Evolutionary conservation across 305 asterid genomes (phyloP), one percentile per base, ranked within the genome.

Genomic region (Nicotiana rustica): DNA sequence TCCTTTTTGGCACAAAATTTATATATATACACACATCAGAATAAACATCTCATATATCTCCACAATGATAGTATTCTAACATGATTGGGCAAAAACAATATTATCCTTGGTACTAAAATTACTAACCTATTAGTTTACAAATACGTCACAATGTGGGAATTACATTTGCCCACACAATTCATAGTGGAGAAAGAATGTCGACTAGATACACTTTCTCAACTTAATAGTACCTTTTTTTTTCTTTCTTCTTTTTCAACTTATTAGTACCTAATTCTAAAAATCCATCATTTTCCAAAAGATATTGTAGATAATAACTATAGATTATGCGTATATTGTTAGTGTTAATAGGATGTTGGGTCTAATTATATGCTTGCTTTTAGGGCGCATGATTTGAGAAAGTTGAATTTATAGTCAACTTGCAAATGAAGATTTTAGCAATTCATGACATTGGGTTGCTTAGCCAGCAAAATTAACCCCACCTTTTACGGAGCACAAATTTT

Each of bases 401-500:
- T 64, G 29, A 25, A 25, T 25, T 25, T 25, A 25, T 25, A 25
- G 29, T 41, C 82, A 79, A 60, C 71, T 79, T 62, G 75, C 64
- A 29, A 62, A 4, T 19, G 41, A 78, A 61, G 75, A 62, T 78
- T 36, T 33, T 38, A 33, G 38, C 4, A 79, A 79, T 36, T 49
- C 64, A 61, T 62, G 59, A 62, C 41, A 36, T 60, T 79, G 33
- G 61, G 41, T 79, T 79, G 61, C 82, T 36, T 62, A 3, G 19
- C 70, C 82, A 79, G 17, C 29, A 79, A 62, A 79, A 41, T 79
- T 47, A 41, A 15, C 61, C 44, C 82, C 82, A 79, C 82, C 21
- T 65, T 36, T 79, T 62, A 6, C 60, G 44, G 71, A 79, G 82
- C 82, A 79, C 73, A 14, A 62, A 18, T 61, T 70, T 79, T 79